phyloP scores from a whole-genome alignment of 352 stramenopile species.

The Pelagophyceae sp. region DNA sequence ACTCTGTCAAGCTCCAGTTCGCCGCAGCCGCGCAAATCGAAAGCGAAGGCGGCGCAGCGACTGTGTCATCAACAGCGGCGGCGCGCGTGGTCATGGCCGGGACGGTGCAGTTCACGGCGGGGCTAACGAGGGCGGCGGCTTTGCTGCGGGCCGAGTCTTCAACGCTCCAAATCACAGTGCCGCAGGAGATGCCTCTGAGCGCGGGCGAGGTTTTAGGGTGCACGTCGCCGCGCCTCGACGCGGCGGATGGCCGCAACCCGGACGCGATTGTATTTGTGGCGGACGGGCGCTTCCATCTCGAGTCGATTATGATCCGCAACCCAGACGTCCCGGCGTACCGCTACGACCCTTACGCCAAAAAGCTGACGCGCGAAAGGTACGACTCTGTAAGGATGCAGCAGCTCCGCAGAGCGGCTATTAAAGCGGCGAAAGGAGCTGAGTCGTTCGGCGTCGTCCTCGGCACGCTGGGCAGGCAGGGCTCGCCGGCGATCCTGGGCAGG shows the following conservation, averaged over 20 bases:
- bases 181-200: constrained; percentile 93
- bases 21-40: neutral
- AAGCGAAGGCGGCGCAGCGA: neutral
- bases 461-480: constrained; percentile 96
- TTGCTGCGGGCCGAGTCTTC: constrained; percentile 55
- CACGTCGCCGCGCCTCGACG: constrained; percentile 82
- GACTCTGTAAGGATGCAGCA: constrained; percentile 87
- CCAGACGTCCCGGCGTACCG: constrained; percentile 83
- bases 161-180: constrained; percentile 42
- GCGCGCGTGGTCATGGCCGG: constrained; percentile 53
- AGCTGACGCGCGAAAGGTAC: constrained; percentile 92
- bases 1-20: constrained; percentile 86
- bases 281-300: constrained; percentile 97
- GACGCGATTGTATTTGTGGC: constrained; percentile 94
- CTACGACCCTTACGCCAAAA: constrained; percentile 98
- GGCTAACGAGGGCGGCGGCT: constrained; percentile 66
- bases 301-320: constrained; percentile 98
- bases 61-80: neutral
- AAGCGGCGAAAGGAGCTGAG: constrained; percentile 47
- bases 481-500: constrained; percentile 86
- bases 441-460: constrained; percentile 93
- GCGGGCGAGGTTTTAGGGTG: constrained; percentile 96
- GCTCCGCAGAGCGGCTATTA: constrained; percentile 60
- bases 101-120: constrained; percentile 87
- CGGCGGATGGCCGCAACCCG: constrained; percentile 24